phyloP scores from a whole-genome alignment of 306 rosid genomes.

The Betula pendula region DNA sequence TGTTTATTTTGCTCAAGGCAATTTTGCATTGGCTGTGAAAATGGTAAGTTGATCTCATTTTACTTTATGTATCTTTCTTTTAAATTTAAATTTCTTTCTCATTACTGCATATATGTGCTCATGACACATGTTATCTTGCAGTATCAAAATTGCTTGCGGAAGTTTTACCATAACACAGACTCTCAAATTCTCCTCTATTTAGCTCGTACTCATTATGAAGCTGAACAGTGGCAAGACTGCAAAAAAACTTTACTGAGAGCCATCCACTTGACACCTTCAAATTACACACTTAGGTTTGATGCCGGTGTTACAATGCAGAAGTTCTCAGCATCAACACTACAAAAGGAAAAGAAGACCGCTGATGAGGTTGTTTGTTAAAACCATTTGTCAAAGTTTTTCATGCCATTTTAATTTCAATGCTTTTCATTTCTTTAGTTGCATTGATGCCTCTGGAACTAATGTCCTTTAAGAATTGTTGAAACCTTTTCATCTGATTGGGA shows the following conservation, averaged over 20 bases:
- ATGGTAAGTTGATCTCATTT: constrained; percentile 57
- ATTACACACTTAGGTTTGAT: constrained; percentile 94
- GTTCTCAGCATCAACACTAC: constrained; percentile 93
- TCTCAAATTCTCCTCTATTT: constrained; percentile 90
- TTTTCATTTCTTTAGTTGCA: constrained; percentile 1
- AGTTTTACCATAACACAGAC: constrained; percentile 88
- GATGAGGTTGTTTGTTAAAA: constrained; percentile 69
- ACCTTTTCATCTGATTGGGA: background rate
- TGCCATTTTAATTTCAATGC: constrained; percentile 2
- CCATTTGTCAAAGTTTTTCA: constrained; percentile 17
- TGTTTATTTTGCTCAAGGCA: constrained; percentile 97
- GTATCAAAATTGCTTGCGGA: constrained; percentile 99
- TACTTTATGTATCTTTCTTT: constrained; percentile 21
- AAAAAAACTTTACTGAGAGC: constrained; percentile 88
- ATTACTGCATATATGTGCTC: constrained; percentile 26
- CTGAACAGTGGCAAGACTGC: constrained; percentile 99
- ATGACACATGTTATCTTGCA: constrained; percentile 53
- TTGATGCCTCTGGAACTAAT: background rate
- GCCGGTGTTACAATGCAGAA: constrained; percentile 98
- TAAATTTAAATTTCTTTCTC: constrained; percentile 9
- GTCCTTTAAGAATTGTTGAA: background rate
- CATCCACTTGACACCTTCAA: constrained; percentile 96
- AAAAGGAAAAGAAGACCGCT: constrained; percentile 87
- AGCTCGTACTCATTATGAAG: constrained; percentile 97
- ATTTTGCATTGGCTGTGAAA: constrained; percentile 90